Conservation (phyloP, 306 rosid genomes). For the Ziziphus jujuba region DNA sequence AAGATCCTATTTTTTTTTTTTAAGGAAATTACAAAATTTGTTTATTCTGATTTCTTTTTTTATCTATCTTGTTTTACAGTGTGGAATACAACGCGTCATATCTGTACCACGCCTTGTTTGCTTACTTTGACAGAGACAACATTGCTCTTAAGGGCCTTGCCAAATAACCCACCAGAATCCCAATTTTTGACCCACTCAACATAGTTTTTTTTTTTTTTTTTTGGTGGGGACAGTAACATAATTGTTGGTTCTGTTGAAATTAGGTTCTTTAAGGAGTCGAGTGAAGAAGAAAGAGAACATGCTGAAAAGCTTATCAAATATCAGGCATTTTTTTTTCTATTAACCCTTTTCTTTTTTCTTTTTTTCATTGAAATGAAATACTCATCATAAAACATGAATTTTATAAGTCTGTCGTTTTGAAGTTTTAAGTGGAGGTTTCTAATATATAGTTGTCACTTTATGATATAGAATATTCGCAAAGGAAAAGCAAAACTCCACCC, state of each 20-base stretch:
- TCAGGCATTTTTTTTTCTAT: slow-evolving; percentile 49
- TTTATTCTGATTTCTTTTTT: background rate
- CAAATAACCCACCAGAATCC: slow-evolving; percentile 33
- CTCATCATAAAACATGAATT: background rate
- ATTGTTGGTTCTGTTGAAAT: slow-evolving; percentile 20
- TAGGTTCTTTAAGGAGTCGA: slow-evolving; percentile 83
- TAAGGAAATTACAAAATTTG: background rate
- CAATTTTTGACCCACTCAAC: background rate
- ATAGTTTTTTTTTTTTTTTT: background rate
- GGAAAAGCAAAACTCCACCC: slow-evolving; percentile 72
- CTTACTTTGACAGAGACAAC: slow-evolving; percentile 88
- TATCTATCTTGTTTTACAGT: slow-evolving; percentile 45
- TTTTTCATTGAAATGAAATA: background rate
- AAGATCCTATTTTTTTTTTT: background rate
- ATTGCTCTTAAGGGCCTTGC: slow-evolving; percentile 86
- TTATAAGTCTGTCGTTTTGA: background rate
- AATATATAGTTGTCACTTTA: background rate
- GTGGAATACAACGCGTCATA: slow-evolving; percentile 96
- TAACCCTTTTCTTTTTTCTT: slow-evolving; percentile 1
- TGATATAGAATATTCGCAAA: slow-evolving; percentile 66
- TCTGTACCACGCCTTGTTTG: slow-evolving; percentile 84
- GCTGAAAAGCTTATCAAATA: slow-evolving; percentile 84
- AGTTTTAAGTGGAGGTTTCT: slow-evolving; percentile 6
- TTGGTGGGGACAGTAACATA: background rate
- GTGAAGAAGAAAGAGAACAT: slow-evolving; percentile 85